Conservation (phyloP, 352 stramenopile species). For the Peronospora farinosa region DNA sequence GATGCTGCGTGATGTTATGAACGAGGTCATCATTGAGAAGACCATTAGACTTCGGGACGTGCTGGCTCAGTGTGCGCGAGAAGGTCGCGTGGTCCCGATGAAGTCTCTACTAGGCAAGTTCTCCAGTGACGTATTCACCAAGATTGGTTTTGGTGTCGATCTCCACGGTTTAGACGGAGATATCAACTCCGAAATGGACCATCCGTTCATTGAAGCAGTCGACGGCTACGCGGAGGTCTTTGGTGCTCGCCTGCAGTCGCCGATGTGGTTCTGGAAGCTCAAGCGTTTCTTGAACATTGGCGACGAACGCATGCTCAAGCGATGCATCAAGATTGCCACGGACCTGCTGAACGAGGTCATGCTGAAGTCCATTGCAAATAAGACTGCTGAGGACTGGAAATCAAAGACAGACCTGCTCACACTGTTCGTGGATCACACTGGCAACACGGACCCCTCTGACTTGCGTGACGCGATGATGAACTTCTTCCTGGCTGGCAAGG, state of each 20-base stretch:
- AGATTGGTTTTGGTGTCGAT: slow-evolving; percentile 61
- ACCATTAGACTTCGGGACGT: slow-evolving; percentile 22
- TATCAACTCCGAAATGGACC: slow-evolving; percentile 21
- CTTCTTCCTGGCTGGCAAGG: slow-evolving; percentile 64
- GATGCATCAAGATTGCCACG: slow-evolving; percentile 19
- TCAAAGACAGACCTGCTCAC: slow-evolving; percentile 38
- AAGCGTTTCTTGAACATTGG: slow-evolving; percentile 20
- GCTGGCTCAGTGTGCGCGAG: slow-evolving; percentile 12
- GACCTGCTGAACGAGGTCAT: slow-evolving; percentile 33
- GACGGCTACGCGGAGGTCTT: slow-evolving; percentile 12
- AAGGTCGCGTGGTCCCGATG: slow-evolving; percentile 16
- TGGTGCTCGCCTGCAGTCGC: slow-evolving; percentile 20
- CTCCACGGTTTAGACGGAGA: slow-evolving; percentile 23
- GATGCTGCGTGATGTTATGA: slow-evolving; percentile 25
- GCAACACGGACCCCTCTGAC: slow-evolving; percentile 1
- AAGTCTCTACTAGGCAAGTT: slow-evolving; percentile 44
- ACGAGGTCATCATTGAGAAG: slow-evolving; percentile 30
- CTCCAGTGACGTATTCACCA: slow-evolving; percentile 65
- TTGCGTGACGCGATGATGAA: slow-evolving; percentile 63
- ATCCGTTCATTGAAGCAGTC: slow-evolving; percentile 26
- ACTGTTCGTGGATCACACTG: slow-evolving; percentile 31
- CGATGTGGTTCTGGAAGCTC: slow-evolving; percentile 45
- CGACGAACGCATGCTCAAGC: slow-evolving; percentile 21
- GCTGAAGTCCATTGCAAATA: slow-evolving; percentile 17
- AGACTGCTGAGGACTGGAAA: slow-evolving; percentile 5